A percentile compares a stretch with the other conserved stretches of the same genome.
These are phyloP conservation scores for Picochlorum sp. DNA, from an alignment of 139 green algal genomes.

Conservation along the genomic window DNA sequence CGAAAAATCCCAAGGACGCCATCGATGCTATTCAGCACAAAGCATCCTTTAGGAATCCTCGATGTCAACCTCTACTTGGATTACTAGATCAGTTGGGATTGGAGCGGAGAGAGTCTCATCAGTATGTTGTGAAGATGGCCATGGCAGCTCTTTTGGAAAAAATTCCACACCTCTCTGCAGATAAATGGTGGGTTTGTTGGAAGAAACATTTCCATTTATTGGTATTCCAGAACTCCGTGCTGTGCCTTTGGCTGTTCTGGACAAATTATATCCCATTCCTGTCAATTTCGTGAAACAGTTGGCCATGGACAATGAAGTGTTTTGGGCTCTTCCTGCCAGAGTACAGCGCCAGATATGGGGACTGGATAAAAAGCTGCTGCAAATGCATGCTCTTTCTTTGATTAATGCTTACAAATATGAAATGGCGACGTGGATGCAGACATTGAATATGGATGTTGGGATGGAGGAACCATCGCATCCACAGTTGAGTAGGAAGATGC, in stretches of 20 bases:
- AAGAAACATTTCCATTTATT: slow-evolving; percentile 28
- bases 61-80: slow-evolving; percentile 56
- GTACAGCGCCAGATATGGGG: slow-evolving; percentile 78
- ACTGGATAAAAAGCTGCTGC: slow-evolving; percentile 75
- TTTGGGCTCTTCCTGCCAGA: slow-evolving; percentile 51
- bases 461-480: slow-evolving; percentile 16
- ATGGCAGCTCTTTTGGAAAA: slow-evolving; percentile 41
- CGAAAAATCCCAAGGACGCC: slow-evolving; percentile 29
- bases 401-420: slow-evolving; percentile 67
- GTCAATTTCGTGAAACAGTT: slow-evolving; percentile 73
- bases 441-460: slow-evolving; percentile 61
- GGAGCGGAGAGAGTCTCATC: slow-evolving; percentile 41
- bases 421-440: slow-evolving; percentile 44
- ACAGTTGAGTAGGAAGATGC: slow-evolving; percentile 29
- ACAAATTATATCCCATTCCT: slow-evolving; percentile 54
- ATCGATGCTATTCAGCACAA: slow-evolving; percentile 38
- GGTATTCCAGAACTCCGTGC: slow-evolving; percentile 55
- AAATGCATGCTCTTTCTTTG: slow-evolving; percentile 53
- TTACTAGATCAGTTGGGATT: slow-evolving; percentile 67
- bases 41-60: slow-evolving; percentile 35
- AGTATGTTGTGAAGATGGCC: slow-evolving; percentile 43
- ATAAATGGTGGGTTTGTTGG: slow-evolving; percentile 34
- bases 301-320: slow-evolving; percentile 58
- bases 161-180: slow-evolving; percentile 17
- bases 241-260: slow-evolving; percentile 46